Evolutionary conservation across 2,329 filamentous ascomycete genomes (phyloP).

Genomic region (Colletotrichum chrysophilum): DNA sequence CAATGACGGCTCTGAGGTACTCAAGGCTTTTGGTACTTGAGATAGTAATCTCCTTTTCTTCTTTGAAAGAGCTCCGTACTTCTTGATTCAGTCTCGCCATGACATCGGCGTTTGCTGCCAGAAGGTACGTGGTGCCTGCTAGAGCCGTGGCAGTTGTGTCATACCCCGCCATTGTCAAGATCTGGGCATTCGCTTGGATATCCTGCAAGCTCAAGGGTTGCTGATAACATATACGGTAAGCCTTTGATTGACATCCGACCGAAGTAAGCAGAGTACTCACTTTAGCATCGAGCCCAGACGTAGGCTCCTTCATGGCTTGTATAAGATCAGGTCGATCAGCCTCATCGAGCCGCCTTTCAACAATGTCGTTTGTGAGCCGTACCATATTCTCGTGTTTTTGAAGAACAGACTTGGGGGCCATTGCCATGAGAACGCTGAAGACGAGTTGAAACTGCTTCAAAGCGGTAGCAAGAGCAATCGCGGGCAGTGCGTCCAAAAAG

Average conservation of each 20-base stretch:
- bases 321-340: background rate
- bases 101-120: conserved; percentile 31
- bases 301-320: background rate
- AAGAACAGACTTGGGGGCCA: background rate
- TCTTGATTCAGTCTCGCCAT: conserved; percentile 38
- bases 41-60: conserved; percentile 39
- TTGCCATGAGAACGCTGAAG: background rate
- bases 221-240: fast-evolving
- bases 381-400: background rate
- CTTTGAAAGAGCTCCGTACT: conserved; percentile 36
- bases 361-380: background rate
- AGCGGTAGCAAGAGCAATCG: background rate
- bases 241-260: fast-evolving
- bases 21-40: conserved; percentile 30
- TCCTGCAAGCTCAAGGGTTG: background rate
- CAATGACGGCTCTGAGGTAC: conserved; percentile 43
- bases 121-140: conserved; percentile 27
- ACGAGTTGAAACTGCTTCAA: background rate
- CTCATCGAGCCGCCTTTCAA: background rate
- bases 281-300: fast-evolving
- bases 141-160: conserved; percentile 38
- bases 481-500: background rate
- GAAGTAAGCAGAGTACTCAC: background rate
- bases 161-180: conserved; percentile 32
- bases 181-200: background rate